These are phyloP conservation scores for Helotiales sp. DNA, from an alignment of 2,329 filamentous ascomycete species.

Conservation along the genomic window DNA sequence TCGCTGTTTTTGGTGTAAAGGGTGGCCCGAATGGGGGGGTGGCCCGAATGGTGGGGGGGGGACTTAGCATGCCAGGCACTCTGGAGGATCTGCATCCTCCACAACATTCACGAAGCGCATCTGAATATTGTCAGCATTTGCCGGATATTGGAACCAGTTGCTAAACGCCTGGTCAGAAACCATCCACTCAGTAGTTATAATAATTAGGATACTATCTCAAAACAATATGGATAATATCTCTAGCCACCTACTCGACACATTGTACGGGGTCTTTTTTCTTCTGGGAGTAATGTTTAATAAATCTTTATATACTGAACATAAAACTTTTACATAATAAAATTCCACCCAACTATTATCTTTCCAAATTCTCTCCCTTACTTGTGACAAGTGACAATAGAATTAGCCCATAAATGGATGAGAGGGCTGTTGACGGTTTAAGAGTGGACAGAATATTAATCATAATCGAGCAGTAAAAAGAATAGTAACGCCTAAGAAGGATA, in stretches of 20 bases:
- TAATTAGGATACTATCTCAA: neutral
- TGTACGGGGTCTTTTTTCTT: too few relatives aligned
- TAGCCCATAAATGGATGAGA: too few relatives aligned
- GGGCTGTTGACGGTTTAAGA: too few relatives aligned
- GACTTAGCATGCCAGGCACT: neutral
- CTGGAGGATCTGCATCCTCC: too few relatives aligned
- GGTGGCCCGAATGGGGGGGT: neutral
- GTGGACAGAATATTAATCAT: too few relatives aligned
- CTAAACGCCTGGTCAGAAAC: neutral
- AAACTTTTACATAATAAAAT: neutral
- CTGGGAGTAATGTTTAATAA: too few relatives aligned
- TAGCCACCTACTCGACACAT: neutral
- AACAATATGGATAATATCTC: neutral
- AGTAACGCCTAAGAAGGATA: too few relatives aligned
- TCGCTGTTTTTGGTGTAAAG: neutral
- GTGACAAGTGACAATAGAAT: neutral
- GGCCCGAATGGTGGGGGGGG: neutral
- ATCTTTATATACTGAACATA: too few relatives aligned
- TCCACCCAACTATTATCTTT: neutral
- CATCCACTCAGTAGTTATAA: neutral
- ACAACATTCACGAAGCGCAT: constrained; percentile 16
- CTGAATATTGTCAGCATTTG: constrained; percentile 17
- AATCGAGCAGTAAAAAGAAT: too few relatives aligned
- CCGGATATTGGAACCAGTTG: constrained; percentile 9
- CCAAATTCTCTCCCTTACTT: neutral